Evolutionary conservation across 495 filamentous ascomycete species (phyloP).

Genomic region (Chaetomium fimeti): DNA sequence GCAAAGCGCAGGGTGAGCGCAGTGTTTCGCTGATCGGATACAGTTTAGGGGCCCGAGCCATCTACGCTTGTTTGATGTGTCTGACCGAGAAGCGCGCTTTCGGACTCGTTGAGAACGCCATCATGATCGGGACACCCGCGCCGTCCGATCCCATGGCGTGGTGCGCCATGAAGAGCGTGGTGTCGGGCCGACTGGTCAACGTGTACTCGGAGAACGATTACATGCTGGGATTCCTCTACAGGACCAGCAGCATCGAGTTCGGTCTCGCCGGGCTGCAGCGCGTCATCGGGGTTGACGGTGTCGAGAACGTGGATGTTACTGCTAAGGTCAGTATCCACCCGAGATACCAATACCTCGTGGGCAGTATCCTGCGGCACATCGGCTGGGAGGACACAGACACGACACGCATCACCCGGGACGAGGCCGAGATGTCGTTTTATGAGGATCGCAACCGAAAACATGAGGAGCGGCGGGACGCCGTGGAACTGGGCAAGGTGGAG

Average conservation of each 20-base stretch:
- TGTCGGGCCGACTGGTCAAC: conserved; percentile 57
- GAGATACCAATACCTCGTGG: conserved; percentile 54
- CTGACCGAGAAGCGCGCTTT: conserved; percentile 77
- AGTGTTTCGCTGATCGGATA: conserved; percentile 87
- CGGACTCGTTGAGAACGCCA: conserved; percentile 79
- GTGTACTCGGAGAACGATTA: conserved; percentile 61
- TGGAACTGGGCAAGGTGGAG: conserved; percentile 16
- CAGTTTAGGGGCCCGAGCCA: conserved; percentile 84
- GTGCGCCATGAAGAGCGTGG: conserved; percentile 56
- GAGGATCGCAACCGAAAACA: conserved; percentile 32
- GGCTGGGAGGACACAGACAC: conserved; percentile 57
- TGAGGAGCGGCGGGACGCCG: conserved; percentile 29
- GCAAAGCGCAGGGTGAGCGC: conserved; percentile 83
- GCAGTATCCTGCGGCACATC: conserved; percentile 53
- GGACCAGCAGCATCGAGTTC: conserved; percentile 52
- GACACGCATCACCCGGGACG: conserved; percentile 44
- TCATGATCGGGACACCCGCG: conserved; percentile 78
- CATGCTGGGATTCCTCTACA: conserved; percentile 59
- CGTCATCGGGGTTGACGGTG: conserved; percentile 51
- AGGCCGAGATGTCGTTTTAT: conserved; percentile 32
- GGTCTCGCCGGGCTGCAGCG: conserved; percentile 59
- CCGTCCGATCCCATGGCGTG: conserved; percentile 57
- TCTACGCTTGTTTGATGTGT: conserved; percentile 75
- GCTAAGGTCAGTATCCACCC: conserved; percentile 55
- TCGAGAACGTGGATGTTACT: conserved; percentile 60